Evolutionary conservation across 768 basidiomycete genomes (phyloP).

Genomic region (Rhodotorula diobovata): DNA sequence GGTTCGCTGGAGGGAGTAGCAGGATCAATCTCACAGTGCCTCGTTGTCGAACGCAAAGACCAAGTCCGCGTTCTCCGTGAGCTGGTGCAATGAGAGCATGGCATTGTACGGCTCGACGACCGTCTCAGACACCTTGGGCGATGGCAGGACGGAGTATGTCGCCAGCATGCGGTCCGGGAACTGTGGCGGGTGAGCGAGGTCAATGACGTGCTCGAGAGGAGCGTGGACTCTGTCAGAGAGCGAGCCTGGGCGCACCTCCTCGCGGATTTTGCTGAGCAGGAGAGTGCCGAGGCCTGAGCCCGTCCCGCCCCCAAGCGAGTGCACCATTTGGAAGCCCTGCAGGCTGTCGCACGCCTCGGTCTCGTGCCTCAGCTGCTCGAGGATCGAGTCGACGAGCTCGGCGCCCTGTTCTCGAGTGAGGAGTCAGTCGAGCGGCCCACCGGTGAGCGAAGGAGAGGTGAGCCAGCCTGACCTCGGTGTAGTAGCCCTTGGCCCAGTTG

Average conservation of each 20-base stretch:
- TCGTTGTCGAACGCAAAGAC: slow-evolving; percentile 61
- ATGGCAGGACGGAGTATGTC: slow-evolving; percentile 57
- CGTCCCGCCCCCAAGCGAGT: slow-evolving; percentile 87
- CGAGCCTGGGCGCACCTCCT: slow-evolving; percentile 50
- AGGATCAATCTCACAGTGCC: too few relatives aligned
- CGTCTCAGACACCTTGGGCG: slow-evolving; percentile 59
- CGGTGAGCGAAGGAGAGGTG: neutral
- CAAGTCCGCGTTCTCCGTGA: slow-evolving; percentile 80
- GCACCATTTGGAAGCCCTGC: slow-evolving; percentile 81
- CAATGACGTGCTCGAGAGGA: neutral
- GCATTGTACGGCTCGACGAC: slow-evolving; percentile 69
- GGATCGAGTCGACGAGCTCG: slow-evolving; percentile 62
- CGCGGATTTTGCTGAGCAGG: slow-evolving; percentile 72
- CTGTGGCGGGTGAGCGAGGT: neutral
- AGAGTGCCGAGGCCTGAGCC: slow-evolving; percentile 80
- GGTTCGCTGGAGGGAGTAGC: too few relatives aligned
- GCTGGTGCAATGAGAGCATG: slow-evolving; percentile 75
- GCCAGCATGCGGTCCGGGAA: slow-evolving; percentile 50
- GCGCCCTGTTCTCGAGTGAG: slow-evolving; percentile 56
- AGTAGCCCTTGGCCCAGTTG: slow-evolving; percentile 89
- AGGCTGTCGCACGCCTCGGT: slow-evolving; percentile 74
- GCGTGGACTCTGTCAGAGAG: too few relatives aligned
- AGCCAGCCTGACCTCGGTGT: slow-evolving; percentile 58
- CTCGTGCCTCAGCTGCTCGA: slow-evolving; percentile 66
- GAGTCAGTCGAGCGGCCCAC: neutral